Percentiles rank a stretch among this genome's conserved stretches.
Evolutionary conservation across 23 red algal species (phyloP).

Genomic region (Gracilariopsis chorda): DNA sequence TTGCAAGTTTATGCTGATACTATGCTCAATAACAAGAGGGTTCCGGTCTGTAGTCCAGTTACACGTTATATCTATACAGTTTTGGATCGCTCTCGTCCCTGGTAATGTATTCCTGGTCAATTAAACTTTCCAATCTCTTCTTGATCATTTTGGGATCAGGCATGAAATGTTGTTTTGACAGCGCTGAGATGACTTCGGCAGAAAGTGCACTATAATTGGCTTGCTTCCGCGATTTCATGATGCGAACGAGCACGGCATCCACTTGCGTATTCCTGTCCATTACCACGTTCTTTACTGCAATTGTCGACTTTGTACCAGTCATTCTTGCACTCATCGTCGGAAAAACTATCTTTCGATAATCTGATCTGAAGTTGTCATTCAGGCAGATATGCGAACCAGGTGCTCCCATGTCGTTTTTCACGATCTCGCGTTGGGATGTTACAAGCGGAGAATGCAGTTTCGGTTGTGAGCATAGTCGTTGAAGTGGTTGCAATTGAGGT

Average conservation of each 20-base stretch:
- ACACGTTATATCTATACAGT: constrained; percentile 79
- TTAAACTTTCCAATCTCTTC: constrained; percentile 82
- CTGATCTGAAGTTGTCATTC: constrained; percentile 52
- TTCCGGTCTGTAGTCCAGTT: background rate
- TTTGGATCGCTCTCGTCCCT: constrained; percentile 69
- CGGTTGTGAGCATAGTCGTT: too few species aligned
- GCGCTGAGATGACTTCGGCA: constrained; percentile 48
- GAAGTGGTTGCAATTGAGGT: too few species aligned
- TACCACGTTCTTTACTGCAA: constrained; percentile 36
- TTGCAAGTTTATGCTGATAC: constrained; percentile 8
- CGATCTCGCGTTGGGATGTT: background rate
- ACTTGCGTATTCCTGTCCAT: constrained; percentile 87
- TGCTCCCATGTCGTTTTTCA: background rate
- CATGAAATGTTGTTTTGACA: constrained; percentile 58
- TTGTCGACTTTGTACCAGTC: background rate
- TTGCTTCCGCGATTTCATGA: constrained; percentile 81
- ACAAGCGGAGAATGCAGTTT: background rate
- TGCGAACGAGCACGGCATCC: constrained; percentile 88
- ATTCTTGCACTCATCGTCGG: constrained; percentile 29
- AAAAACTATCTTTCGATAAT: constrained; percentile 41
- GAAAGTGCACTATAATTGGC: constrained; percentile 55
- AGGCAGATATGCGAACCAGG: constrained; percentile 21
- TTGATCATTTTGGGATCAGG: constrained; percentile 74
- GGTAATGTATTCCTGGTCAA: constrained; percentile 86
- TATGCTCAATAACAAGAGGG: background rate